These are phyloP conservation scores for Musa troglodytarum DNA, from an alignment of 176 grass and related monocot genomes.

Conservation along the genomic window DNA sequence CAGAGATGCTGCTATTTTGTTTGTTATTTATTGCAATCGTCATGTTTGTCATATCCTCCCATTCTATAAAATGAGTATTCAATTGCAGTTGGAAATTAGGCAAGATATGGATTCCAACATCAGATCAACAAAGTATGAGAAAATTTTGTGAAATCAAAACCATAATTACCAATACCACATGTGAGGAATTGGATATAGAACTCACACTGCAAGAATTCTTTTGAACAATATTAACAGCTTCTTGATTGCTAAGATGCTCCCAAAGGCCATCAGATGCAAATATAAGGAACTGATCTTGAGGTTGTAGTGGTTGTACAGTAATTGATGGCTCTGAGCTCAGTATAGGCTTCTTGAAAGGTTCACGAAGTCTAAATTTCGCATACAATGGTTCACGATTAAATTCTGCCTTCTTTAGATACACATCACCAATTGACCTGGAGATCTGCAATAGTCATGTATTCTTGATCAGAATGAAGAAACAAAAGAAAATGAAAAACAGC, in stretches of 20 bases:
- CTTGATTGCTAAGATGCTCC: no score
- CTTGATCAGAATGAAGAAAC: neutral
- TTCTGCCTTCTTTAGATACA: no score
- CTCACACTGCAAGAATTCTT: slow-evolving; percentile 50
- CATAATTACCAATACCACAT: no score
- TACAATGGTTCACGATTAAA: slow-evolving; percentile 35
- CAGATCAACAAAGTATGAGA: neutral
- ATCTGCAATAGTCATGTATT: slow-evolving; percentile 38
- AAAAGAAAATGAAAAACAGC: no score
- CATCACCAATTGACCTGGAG: neutral
- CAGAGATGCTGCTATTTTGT: no score
- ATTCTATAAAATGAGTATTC: no score
- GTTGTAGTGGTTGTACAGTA: slow-evolving; percentile 45
- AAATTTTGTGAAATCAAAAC: neutral
- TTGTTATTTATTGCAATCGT: no score
- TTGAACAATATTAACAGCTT: slow-evolving; percentile 38
- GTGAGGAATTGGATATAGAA: neutral
- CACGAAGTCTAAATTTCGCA: slow-evolving; percentile 59
- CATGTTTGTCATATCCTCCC: no score
- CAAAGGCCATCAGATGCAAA: no score
- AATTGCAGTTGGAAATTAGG: neutral
- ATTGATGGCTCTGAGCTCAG: slow-evolving; percentile 78
- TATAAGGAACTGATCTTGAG: slow-evolving; percentile 23
- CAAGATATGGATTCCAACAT: neutral
- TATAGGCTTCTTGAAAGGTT: slow-evolving; percentile 71